Base-by-base conservation (phyloP, 441 rosid species). In the Jatropha podagrica region DNA sequence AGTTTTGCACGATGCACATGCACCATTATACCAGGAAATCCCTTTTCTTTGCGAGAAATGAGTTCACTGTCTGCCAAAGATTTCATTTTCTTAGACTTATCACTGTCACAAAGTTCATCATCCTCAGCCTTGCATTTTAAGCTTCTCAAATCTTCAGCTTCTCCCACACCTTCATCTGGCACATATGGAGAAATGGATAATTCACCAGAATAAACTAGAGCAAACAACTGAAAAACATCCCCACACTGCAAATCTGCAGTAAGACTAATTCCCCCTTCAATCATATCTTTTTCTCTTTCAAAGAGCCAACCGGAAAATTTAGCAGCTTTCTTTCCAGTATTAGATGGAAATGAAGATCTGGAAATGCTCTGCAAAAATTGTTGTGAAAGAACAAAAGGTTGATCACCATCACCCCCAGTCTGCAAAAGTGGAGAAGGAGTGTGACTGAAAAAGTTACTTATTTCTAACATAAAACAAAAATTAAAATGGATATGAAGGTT, bases 121-220 rank as follows among this genome's bases (percentile, higher is more conserved):
- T 85, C 91, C 52, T 90, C 94, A 81, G 86, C 80, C 80, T 83
- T 88, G 61, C 97, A 91, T 80, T 96, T 96, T 69, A 82, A 80
- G 75, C 90, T 86, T 92, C 98, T 90, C 42, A 79, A 72, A 68
- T 90, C 98, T 73, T 91, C 99, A 65, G 92, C 91, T 84, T 94
- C 98, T 82, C 97, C 98, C 80, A 91, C 89, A 78, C 98, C 98
- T 78, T 91, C 97, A 75, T 85, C 92, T 0, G 98, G 99, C 81
- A 96, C 77, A 76, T 81, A 81, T 32, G 89, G 91, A 78, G 83
- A 89, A 72, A 96, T 69, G 52, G 88, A 87, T 69, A 94, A 82
- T 71, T 92, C 98, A 46, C 98, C 98, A 40, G 91, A 85, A 79
- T 89, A 87, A 81, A 96, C 93, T 58, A 91, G 82, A 59, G 92